Percentiles rank a stretch among this genome's conserved stretches.
phyloP scores from a whole-genome alignment of 371 early-diverging fungal species.

The Syncephalastrum racemosum region DNA sequence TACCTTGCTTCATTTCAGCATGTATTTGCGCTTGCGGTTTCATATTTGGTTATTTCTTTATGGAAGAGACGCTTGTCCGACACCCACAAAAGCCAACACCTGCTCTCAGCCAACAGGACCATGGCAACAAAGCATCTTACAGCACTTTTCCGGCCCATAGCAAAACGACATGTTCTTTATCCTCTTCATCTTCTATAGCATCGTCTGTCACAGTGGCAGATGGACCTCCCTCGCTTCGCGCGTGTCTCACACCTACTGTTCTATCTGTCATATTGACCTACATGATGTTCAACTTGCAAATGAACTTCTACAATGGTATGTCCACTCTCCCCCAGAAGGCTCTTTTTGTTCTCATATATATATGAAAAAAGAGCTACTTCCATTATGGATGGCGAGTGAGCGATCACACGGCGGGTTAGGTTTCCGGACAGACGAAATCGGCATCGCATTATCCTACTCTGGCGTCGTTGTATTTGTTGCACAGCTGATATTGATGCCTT shows the following conservation, averaged over 20 bases:
- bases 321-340: not conserved
- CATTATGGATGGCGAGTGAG: slow-evolving; percentile 20
- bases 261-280: slow-evolving; percentile 32
- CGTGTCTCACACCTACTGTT: slow-evolving; percentile 37
- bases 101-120: not conserved
- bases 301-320: slow-evolving; percentile 42
- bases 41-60: slow-evolving; percentile 62
- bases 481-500: slow-evolving; percentile 36
- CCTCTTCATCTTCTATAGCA: too few relatives aligned
- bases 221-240: slow-evolving; percentile 22
- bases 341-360: too few relatives aligned
- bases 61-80: slow-evolving; percentile 68
- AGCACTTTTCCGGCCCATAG: not conserved
- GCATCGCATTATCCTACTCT: slow-evolving; percentile 50
- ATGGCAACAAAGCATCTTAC: not conserved
- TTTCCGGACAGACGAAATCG: slow-evolving; percentile 52
- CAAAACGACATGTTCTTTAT: too few relatives aligned
- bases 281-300: slow-evolving; percentile 39
- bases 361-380: slow-evolving; percentile 8
- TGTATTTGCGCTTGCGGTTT: slow-evolving; percentile 64
- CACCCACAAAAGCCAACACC: not conserved
- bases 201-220: not conserved
- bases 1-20: slow-evolving; percentile 81
- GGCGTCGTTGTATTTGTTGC: slow-evolving; percentile 50
- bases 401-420: slow-evolving; percentile 56